Conservation (phyloP, 2,329 filamentous ascomycete genomes). For the Calonectria ilicicola region DNA sequence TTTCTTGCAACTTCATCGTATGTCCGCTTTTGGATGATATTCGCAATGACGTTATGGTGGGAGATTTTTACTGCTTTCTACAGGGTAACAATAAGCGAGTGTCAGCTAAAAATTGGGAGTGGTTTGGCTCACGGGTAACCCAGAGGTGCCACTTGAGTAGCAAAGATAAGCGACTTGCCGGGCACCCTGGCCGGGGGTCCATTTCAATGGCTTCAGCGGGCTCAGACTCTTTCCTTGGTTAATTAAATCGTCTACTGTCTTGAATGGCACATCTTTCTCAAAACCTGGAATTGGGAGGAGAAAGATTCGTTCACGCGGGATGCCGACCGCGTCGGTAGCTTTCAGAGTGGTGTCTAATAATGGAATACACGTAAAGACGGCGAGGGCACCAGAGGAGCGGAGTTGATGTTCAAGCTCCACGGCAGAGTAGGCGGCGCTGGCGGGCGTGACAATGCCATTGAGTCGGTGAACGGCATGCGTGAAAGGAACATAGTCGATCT, state of each 20-base stretch:
- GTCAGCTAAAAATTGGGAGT: not conserved
- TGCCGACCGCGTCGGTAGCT: slow-evolving; percentile 71
- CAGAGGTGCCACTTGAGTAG: slow-evolving; percentile 85
- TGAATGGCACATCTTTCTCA: slow-evolving; percentile 58
- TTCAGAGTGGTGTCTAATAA: slow-evolving; percentile 73
- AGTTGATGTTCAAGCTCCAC: slow-evolving; percentile 79
- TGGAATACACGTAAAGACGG: slow-evolving; percentile 78
- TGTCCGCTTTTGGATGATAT: slow-evolving; percentile 71
- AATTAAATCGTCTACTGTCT: slow-evolving; percentile 75
- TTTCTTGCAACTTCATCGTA: slow-evolving; percentile 54
- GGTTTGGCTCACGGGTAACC: slow-evolving; percentile 70
- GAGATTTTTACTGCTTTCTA: slow-evolving; percentile 89
- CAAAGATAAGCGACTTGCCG: slow-evolving; percentile 80
- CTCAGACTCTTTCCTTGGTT: slow-evolving; percentile 67
- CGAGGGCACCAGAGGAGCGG: slow-evolving; percentile 74
- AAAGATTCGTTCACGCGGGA: slow-evolving; percentile 74
- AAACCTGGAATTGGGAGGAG: slow-evolving; percentile 73
- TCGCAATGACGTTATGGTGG: slow-evolving; percentile 83
- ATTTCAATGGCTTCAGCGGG: slow-evolving; percentile 64
- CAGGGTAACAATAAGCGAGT: not conserved
- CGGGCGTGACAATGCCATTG: slow-evolving; percentile 78
- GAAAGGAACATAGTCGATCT: slow-evolving; percentile 82
- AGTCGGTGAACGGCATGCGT: slow-evolving; percentile 82
- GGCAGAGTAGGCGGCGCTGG: slow-evolving; percentile 79
- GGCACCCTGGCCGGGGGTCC: slow-evolving; percentile 73